Evolutionary conservation across 23 red algal genomes (phyloP).

Genomic region (Rhodosorus marinus): DNA sequence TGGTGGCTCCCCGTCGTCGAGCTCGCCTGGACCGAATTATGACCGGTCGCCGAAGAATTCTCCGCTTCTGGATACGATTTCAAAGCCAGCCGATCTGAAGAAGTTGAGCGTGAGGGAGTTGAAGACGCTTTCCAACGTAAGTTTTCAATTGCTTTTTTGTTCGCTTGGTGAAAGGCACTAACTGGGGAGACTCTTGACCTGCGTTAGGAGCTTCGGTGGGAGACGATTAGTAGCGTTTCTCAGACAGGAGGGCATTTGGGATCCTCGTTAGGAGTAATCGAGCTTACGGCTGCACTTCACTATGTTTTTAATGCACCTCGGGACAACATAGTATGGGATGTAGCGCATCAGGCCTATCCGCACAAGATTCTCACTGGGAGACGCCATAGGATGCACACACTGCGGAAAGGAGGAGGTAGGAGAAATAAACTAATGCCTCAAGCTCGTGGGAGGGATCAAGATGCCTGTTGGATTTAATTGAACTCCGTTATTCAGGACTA

Average conservation of each 20-base stretch:
- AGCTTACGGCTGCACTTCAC: slow-evolving; percentile 82
- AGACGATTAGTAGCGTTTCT: slow-evolving; percentile 46
- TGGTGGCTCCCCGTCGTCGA: too few species aligned
- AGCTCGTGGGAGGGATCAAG: too few species aligned
- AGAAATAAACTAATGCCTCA: too few species aligned
- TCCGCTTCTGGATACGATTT: slow-evolving; percentile 56
- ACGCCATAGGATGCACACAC: slow-evolving; percentile 53
- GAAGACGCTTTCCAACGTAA: slow-evolving; percentile 24
- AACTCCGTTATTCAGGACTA: slow-evolving; percentile 29
- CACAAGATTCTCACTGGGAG: slow-evolving; percentile 99
- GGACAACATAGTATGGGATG: slow-evolving; percentile 89
- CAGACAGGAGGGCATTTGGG: slow-evolving; percentile 88
- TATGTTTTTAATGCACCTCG: slow-evolving; percentile 92
- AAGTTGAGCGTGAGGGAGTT: slow-evolving; percentile 35
- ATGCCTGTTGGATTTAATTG: too few species aligned
- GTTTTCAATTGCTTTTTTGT: too few species aligned
- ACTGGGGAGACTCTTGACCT: too few species aligned
- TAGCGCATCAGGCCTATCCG: slow-evolving; percentile 86
- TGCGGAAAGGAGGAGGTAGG: slow-evolving; percentile 75
- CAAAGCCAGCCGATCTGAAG: slow-evolving; percentile 25
- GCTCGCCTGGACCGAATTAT: background rate
- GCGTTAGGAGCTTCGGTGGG: slow-evolving; percentile 88
- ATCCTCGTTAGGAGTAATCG: slow-evolving; percentile 81
- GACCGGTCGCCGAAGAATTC: slow-evolving; percentile 29
- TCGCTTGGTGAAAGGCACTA: too few species aligned